phyloP scores from a whole-genome alignment of 768 basidiomycete genomes.

The Candolleomyces aberdarensis region DNA sequence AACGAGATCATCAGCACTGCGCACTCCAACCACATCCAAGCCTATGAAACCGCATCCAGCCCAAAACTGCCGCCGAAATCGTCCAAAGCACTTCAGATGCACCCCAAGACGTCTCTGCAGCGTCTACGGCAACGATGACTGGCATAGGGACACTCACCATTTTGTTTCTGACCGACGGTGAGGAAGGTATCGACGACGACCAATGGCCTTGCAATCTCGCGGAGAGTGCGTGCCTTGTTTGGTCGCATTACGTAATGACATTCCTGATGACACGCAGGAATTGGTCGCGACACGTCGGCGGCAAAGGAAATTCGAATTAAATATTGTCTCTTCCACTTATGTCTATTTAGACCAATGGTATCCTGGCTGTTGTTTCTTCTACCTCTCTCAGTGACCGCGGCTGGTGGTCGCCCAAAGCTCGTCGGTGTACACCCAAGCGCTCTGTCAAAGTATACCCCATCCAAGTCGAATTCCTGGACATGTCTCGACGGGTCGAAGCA shows the following conservation, averaged over 20 bases:
- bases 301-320: not conserved
- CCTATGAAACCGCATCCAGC: conserved; percentile 37
- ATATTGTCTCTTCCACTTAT: not conserved
- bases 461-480: conserved; percentile 57
- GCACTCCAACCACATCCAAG: conserved; percentile 31
- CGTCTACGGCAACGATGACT: conserved; percentile 1
- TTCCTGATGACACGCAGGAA: conserved; percentile 12
- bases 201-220: not conserved
- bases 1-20: conserved; percentile 19
- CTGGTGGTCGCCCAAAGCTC: conserved; percentile 38
- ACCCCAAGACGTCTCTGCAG: not conserved
- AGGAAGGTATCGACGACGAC: conserved; percentile 19
- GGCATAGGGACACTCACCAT: conserved; percentile 37
- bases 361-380: conserved; percentile 35
- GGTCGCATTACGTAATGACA: conserved; percentile 27
- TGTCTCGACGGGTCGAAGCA: conserved; percentile 80
- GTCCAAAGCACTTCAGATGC: not conserved
- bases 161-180: conserved; percentile 40
- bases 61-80: conserved; percentile 6
- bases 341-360: conserved; percentile 1
- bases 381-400: conserved; percentile 38
- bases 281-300: conserved; percentile 35
- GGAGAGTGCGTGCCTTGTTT: conserved; percentile 39
- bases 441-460: conserved; percentile 53
- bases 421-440: conserved; percentile 58